Base-by-base conservation (phyloP, 225 moss, liverwort and hornwort species). In the Rhytidiadelphus loreus region DNA sequence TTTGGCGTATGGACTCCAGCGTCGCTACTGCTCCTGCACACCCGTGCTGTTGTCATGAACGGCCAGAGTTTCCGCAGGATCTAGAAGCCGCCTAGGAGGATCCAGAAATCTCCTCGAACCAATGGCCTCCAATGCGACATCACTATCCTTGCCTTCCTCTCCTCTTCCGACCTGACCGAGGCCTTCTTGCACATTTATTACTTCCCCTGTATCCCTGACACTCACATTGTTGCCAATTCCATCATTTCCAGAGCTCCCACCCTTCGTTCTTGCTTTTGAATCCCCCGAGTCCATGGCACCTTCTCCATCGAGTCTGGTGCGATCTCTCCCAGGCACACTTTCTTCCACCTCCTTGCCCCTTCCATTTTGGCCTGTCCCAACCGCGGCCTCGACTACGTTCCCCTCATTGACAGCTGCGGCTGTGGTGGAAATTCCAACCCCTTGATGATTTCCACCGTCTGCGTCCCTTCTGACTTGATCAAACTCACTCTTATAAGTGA, bases 191-290 rank as follows among this genome's bases (percentile, higher is more conserved):
- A 85, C 82, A 83, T 92, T 91, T 66, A 92, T 92, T 66, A 92
- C 92, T 88, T 92, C 92, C 69, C 92, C 92, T 62, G 92, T 92
- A 68, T 92, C 92, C 81, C 92, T 89, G 71, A 86, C 86, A 83
- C 87, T 68, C 82, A 85, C 72, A 28, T 87, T 92, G 77, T 89
- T 91, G 66, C 89, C 85, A 64, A 83, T 83, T 44, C 88, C 83
- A 74, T 86, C 87, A 63, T 37, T 86, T 79, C 88, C 88, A 83
- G 86, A 62, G 88, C 83, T 89, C 59, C 87, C 92, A 58, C 85
- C 92, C 66, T 74, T 70, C 55, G 72, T 79, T 89, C 91, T 88
- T 57, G 62, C 83, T 89, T 63, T 92, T 18, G 62, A 88, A 86
- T 86, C 83, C 25, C 85, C 85, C 21, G 78, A 87, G 62, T 87